These are phyloP conservation scores for Arthromyces matolae DNA, from an alignment of 768 basidiomycete genomes.

Conservation along the genomic window DNA sequence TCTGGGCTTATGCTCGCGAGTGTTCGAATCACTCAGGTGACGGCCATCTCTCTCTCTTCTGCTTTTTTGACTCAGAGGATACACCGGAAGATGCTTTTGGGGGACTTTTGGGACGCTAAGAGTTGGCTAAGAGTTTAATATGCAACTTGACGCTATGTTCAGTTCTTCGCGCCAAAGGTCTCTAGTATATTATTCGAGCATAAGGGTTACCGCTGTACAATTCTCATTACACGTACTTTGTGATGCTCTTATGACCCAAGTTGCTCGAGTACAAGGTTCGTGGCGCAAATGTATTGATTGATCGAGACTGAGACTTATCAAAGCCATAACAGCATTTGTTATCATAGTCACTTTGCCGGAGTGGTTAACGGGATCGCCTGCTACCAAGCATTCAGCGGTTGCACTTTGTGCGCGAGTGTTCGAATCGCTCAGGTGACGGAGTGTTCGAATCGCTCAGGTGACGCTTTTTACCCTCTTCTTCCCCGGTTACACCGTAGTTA, in stretches of 20 bases:
- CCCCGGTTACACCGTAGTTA: too few relatives aligned
- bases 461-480: slow-evolving; percentile 24
- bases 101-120: background rate
- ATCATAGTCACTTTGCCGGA: slow-evolving; percentile 81
- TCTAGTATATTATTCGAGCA: too few relatives aligned
- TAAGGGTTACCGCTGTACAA: too few relatives aligned
- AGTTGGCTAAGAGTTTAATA: too few relatives aligned
- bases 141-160: too few relatives aligned
- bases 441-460: slow-evolving; percentile 56
- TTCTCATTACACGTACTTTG: too few relatives aligned
- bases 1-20: slow-evolving; percentile 46
- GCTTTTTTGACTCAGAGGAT: background rate
- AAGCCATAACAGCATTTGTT: too few relatives aligned
- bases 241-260: background rate
- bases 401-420: slow-evolving; percentile 54
- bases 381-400: slow-evolving; percentile 46
- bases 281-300: background rate
- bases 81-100: background rate
- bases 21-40: slow-evolving; percentile 52
- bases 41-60: slow-evolving; percentile 30
- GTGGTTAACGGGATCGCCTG: slow-evolving; percentile 90
- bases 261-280: background rate
- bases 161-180: too few relatives aligned
- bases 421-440: slow-evolving; percentile 53
- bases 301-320: background rate